phyloP scores from a whole-genome alignment of 257 asterid genomes.

The Solanum bulbocastanum region DNA sequence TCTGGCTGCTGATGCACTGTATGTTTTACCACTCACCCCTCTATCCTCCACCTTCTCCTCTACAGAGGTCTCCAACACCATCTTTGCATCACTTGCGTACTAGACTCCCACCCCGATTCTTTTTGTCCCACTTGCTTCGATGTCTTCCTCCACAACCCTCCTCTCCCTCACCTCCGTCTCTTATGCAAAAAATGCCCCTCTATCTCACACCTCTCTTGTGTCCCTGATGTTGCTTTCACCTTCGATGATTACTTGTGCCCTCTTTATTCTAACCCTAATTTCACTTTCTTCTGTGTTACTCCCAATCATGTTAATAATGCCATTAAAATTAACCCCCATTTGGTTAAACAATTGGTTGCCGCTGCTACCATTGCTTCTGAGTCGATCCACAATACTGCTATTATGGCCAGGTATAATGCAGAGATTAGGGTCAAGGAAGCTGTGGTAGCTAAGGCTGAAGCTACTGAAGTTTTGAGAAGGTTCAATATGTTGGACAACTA shows the following conservation, averaged over 20 bases:
- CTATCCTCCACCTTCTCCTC: background rate
- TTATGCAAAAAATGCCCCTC: background rate
- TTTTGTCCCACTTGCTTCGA: background rate
- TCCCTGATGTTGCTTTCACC: background rate
- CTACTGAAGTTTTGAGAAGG: background rate
- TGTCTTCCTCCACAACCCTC: background rate
- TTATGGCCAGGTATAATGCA: background rate
- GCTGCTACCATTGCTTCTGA: background rate
- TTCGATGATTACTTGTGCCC: background rate
- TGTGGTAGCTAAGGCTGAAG: background rate
- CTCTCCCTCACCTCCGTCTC: background rate
- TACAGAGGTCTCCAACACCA: background rate
- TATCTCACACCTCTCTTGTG: background rate
- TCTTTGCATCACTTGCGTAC: background rate
- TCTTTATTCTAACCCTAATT: background rate
- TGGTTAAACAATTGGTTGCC: background rate
- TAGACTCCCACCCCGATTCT: background rate
- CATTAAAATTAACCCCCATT: background rate
- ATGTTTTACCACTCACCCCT: background rate
- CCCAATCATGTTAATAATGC: background rate
- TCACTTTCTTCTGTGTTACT: background rate
- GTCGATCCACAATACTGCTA: background rate
- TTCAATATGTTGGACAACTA: background rate
- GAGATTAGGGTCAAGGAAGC: background rate
- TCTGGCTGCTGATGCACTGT: background rate